These are phyloP conservation scores for Elasticomyces elasticus DNA, from an alignment of 495 filamentous ascomycete species.

Conservation along the genomic window DNA sequence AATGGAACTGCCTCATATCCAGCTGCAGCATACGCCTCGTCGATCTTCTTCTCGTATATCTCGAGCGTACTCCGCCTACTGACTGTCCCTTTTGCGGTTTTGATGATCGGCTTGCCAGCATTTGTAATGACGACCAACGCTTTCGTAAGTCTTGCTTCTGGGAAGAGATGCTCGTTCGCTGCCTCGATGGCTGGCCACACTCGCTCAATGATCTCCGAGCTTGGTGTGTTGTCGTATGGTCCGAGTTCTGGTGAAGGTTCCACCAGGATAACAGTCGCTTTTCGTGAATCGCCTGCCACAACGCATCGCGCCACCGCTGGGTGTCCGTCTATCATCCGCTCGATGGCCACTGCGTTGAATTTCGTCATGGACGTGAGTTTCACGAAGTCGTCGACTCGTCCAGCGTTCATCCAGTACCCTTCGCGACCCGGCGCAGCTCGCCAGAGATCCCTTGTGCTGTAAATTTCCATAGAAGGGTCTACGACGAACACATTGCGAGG, in stretches of 20 bases:
- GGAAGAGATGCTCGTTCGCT: neutral
- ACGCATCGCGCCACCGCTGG: neutral
- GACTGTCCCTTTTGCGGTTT: neutral
- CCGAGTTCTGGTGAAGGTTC: neutral
- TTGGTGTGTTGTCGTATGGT: neutral
- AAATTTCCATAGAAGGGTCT: neutral
- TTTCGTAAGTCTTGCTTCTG: neutral
- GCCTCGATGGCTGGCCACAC: neutral
- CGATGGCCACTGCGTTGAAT: constrained; percentile 1
- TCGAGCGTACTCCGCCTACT: neutral
- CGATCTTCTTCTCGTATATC: neutral
- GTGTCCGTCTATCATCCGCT: neutral
- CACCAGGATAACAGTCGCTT: neutral
- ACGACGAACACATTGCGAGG: neutral
- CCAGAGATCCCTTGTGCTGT: neutral
- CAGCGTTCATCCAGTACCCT: neutral
- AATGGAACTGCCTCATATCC: neutral
- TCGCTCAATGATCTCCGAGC: neutral
- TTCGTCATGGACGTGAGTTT: neutral
- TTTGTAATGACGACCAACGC: neutral
- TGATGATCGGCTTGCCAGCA: neutral
- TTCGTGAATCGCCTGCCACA: neutral
- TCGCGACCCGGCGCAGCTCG: neutral
- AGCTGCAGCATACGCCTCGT: neutral
- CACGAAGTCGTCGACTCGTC: neutral